Evolutionary conservation across 768 basidiomycete genomes (phyloP).

Genomic region (Suillus sp.): DNA sequence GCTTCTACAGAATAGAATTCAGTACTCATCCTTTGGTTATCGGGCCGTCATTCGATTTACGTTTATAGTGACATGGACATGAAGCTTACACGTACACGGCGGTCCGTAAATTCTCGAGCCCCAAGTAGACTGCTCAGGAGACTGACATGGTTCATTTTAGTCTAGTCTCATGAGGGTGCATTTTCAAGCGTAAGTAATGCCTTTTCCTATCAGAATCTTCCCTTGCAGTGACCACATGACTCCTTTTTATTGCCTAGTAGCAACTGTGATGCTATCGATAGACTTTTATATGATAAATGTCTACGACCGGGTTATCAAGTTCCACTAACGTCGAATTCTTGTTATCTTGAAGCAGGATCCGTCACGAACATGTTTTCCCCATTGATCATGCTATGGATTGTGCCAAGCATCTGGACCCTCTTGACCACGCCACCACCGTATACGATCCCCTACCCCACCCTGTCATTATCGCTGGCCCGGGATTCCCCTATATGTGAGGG

Average conservation of each 20-base stretch:
- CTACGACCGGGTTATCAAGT: neutral
- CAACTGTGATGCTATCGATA: neutral
- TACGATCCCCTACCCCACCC: neutral
- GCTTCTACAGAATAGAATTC: neutral
- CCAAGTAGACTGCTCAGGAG: neutral
- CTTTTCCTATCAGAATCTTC: slow-evolving; percentile 4
- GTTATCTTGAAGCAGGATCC: neutral
- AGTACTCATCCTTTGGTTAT: no score
- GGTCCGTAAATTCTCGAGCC: neutral
- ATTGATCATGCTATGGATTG: neutral
- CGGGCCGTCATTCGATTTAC: neutral
- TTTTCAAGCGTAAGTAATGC: neutral
- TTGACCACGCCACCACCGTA: neutral
- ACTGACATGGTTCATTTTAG: neutral
- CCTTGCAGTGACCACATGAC: slow-evolving; percentile 2
- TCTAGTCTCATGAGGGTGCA: neutral
- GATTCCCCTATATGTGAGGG: no score
- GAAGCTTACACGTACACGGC: neutral
- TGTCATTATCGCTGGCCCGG: neutral
- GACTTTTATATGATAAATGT: neutral
- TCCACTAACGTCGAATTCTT: neutral
- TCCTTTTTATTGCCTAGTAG: neutral
- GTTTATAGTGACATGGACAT: neutral
- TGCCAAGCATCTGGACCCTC: no score
- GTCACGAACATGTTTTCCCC: neutral